Conservation (phyloP, 164 flowering plant genomes). For the Tetracentron sinense region DNA sequence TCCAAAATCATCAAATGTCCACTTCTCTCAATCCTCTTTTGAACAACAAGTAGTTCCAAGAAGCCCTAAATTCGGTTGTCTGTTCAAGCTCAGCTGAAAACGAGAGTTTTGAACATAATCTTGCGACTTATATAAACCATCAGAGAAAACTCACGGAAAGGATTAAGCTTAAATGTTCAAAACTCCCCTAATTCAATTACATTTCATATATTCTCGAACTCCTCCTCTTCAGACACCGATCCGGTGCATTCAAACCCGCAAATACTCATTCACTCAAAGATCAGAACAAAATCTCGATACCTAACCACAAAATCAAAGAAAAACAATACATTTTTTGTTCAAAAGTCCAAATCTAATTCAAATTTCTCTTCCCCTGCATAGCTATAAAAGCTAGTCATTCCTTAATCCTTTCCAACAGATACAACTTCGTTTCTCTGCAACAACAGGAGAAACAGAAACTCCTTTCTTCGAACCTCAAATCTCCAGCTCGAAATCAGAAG, state of each 20-base stretch:
- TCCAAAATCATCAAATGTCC: conserved; percentile 16
- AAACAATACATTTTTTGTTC: not conserved
- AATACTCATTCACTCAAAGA: not conserved
- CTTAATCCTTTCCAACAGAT: not conserved
- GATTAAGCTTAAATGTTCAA: not conserved
- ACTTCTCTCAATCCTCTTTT: not conserved
- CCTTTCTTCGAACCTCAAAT: not conserved
- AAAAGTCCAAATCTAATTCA: too few species aligned
- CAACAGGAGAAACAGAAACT: not conserved
- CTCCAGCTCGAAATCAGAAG: not conserved
- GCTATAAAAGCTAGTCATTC: not conserved
- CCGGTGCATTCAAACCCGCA: not conserved
- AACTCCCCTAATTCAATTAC: not conserved
- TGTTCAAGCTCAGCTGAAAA: not conserved
- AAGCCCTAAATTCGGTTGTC: not conserved
- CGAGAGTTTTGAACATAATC: not conserved
- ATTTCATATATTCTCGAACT: not conserved
- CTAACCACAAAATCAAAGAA: not conserved
- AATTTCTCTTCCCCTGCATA: not conserved
- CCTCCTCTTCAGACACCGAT: not conserved
- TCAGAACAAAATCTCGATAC: not conserved
- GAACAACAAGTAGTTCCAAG: not conserved
- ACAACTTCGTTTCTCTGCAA: not conserved
- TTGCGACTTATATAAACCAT: not conserved
- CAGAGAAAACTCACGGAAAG: not conserved